A percentile compares a stretch with the other conserved stretches of the same genome.
Evolutionary conservation across 495 filamentous ascomycete species (phyloP).

Genomic region (Talaromyces wortmannii): DNA sequence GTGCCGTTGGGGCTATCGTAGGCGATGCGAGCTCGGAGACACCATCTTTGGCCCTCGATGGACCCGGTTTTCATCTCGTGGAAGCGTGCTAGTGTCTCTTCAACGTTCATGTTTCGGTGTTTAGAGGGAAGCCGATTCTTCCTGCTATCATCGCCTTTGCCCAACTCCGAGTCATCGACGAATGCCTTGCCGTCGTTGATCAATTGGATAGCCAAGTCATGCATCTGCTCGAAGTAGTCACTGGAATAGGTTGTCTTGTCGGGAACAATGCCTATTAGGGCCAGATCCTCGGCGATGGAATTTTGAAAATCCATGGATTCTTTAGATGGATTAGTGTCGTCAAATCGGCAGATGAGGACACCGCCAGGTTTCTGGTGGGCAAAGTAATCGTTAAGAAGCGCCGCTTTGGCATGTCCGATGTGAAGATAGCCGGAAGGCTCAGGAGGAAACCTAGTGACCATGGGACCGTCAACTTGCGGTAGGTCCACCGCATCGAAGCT

Average conservation of each 20-base stretch:
- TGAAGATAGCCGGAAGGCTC: constrained; percentile 95
- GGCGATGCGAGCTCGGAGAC: constrained; percentile 83
- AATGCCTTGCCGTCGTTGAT: constrained; percentile 83
- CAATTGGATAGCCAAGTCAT: constrained; percentile 66
- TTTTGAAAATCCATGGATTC: constrained; percentile 92
- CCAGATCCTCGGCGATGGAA: constrained; percentile 79
- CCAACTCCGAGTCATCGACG: constrained; percentile 80
- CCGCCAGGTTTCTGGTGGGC: constrained; percentile 69
- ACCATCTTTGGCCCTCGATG: constrained; percentile 68
- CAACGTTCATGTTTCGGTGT: constrained; percentile 61
- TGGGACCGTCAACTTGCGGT: constrained; percentile 77
- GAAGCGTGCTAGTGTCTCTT: constrained; percentile 73
- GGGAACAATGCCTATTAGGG: constrained; percentile 76
- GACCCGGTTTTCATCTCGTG: constrained; percentile 83
- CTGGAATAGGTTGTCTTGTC: constrained; percentile 74
- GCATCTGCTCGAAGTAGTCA: constrained; percentile 85
- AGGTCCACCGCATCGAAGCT: constrained; percentile 70
- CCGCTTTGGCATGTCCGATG: constrained; percentile 91
- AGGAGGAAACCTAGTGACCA: constrained; percentile 91
- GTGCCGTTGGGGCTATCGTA: constrained; percentile 77
- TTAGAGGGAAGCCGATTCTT: constrained; percentile 68
- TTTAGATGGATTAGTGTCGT: constrained; percentile 90
- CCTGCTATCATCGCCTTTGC: constrained; percentile 69
- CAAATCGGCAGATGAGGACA: constrained; percentile 70
- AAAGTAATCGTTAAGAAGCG: constrained; percentile 87